A percentile compares a stretch with the other conserved stretches of the same genome.
These are phyloP conservation scores for Mollisia scopiformis DNA, from an alignment of 2,329 filamentous ascomycete genomes.

Conservation along the genomic window DNA sequence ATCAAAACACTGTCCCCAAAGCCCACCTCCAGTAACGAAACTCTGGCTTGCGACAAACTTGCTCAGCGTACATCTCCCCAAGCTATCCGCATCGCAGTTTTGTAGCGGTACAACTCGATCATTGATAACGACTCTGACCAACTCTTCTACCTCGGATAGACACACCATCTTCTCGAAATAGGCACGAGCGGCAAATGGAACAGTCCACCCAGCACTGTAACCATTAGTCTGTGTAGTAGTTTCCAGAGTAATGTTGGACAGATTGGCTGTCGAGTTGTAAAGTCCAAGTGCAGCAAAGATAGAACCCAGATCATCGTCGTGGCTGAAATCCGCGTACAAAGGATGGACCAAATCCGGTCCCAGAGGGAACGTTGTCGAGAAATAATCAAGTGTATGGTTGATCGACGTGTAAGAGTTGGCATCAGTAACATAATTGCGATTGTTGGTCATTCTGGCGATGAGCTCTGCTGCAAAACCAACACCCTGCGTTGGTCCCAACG, in stretches of 20 bases:
- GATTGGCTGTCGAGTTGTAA: slow-evolving; percentile 65
- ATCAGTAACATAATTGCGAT: too few relatives aligned
- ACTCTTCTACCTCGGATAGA: slow-evolving; percentile 57
- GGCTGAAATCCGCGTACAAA: slow-evolving; percentile 88
- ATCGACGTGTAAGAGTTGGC: slow-evolving; percentile 76
- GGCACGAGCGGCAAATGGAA: slow-evolving; percentile 79
- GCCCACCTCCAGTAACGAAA: slow-evolving; percentile 73
- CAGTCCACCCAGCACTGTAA: slow-evolving; percentile 76
- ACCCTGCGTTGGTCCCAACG: slow-evolving; percentile 80
- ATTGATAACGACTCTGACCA: slow-evolving; percentile 81
- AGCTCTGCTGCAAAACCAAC: slow-evolving; percentile 89
- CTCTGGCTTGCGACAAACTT: slow-evolving; percentile 74
- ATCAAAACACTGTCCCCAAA: slow-evolving; percentile 60
- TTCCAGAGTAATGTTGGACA: slow-evolving; percentile 54
- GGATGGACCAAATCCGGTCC: too few relatives aligned
- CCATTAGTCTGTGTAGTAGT: slow-evolving; percentile 60
- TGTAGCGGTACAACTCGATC: slow-evolving; percentile 76
- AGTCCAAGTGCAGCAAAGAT: slow-evolving; percentile 79
- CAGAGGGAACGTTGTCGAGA: slow-evolving; percentile 73
- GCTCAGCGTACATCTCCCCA: slow-evolving; percentile 71
- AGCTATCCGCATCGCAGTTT: slow-evolving; percentile 69
- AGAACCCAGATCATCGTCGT: slow-evolving; percentile 84
- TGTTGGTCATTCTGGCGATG: slow-evolving; percentile 74
- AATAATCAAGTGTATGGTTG: slow-evolving; percentile 75
- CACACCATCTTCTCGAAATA: slow-evolving; percentile 90